Percentiles rank a stretch among this genome's conserved stretches.
These are phyloP conservation scores for Sanghuangporus baumii DNA, from an alignment of 1,284 basidiomycete species.

Conservation along the genomic window DNA sequence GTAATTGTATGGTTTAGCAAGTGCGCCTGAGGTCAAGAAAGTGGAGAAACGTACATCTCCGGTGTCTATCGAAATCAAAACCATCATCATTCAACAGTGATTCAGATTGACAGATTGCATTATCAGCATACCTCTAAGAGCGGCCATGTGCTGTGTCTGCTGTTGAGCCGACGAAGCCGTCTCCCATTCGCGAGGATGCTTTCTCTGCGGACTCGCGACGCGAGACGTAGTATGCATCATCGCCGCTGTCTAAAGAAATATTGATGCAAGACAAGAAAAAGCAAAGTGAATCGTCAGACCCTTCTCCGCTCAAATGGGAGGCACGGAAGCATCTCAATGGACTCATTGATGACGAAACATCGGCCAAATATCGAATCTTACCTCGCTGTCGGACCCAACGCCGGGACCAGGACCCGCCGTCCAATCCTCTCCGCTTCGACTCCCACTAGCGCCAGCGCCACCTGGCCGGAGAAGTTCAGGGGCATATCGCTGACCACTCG, in stretches of 20 bases:
- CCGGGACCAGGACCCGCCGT: background rate
- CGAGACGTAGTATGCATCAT: background rate
- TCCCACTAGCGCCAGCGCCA: background rate
- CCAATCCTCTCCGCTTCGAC: background rate
- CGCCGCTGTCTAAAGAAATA: background rate
- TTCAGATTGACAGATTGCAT: background rate
- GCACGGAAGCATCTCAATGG: background rate
- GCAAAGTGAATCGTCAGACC: background rate
- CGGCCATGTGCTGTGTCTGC: background rate
- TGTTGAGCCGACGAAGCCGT: background rate
- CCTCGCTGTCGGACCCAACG: background rate
- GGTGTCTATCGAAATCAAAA: slow-evolving; percentile 1
- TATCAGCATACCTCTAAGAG: background rate
- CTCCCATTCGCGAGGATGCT: slow-evolving; percentile 12
- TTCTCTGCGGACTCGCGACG: slow-evolving; percentile 8
- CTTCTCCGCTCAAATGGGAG: background rate
- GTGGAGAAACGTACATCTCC: slow-evolving; percentile 7
- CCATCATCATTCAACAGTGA: background rate
- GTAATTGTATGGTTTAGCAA: background rate
- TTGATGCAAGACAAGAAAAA: background rate
- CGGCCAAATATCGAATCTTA: background rate
- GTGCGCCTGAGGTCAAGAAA: background rate
- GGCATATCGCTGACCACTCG: background rate
- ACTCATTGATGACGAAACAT: background rate
- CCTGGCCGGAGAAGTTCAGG: background rate